Evolutionary conservation across 192 early-diverging fungal genomes (phyloP), one percentile per base, ranked within the genome.

Genomic region (Dissophora globulifera): DNA sequence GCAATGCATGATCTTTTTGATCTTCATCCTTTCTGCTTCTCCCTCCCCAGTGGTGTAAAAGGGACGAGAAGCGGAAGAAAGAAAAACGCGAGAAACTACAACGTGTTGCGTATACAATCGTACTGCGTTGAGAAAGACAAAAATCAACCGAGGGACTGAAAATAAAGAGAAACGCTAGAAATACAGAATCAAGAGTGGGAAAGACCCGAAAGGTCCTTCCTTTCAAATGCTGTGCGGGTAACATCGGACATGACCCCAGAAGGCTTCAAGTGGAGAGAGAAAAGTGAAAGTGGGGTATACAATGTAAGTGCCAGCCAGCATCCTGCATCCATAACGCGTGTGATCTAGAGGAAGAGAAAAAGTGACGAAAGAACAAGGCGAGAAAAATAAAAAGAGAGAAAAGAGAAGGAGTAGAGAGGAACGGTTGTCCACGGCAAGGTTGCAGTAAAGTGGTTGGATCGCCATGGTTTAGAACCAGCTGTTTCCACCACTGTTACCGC

Each of bases 401-500:
- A 52, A 43, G 25, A 68, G 35, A 23, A 52, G 35, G 13, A n/a
- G n/a, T n/a, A n/a, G n/a, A 13, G 35, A 38, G 35, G 35, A 38
- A 13, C 35, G 13, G 13, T 9, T 38, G 6, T 38, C 13, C 35
- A 13, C 13, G 6, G 35, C 46, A 38, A 46, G 31, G n/a, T n/a
- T n/a, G n/a, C n/a, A n/a, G n/a, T n/a, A n/a, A n/a, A n/a, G 22
- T 16, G 42, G 9, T 31, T 42, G 38, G 12, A 13, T 38, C 30
- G 13, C n/a, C 27, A n/a, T 40, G 6, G 42, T 25, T 67, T 87
- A 89, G 84, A 89, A 89, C 88, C 88, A 89, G 85, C 87, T 89
- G 79, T 83, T 82, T 58, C 78, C 79, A 38, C 72, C 62, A 51
- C 81, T 81, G 82, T 58, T 67, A n/a, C 72, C 80, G 40, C 70